A percentile compares a stretch with the other conserved stretches of the same genome.
Conservation (phyloP, 176 grass and related monocot genomes). For the Aegilops bicornis region DNA sequence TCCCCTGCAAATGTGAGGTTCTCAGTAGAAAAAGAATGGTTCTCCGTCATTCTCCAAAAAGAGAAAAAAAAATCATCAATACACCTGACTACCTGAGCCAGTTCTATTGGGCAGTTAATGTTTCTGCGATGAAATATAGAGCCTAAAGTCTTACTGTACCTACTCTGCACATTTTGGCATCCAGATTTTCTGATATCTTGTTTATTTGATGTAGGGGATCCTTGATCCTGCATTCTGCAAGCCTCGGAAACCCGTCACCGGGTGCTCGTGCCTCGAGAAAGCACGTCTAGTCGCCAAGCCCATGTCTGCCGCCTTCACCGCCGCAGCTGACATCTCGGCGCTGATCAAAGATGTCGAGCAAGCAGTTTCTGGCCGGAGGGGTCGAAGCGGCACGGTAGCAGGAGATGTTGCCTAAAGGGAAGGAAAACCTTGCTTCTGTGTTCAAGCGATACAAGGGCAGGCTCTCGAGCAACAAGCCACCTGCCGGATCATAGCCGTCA, state of each 20-base stretch:
- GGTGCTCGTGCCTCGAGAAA: constrained; percentile 18
- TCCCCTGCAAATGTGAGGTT: no score
- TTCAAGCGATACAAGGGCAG: constrained; percentile 60
- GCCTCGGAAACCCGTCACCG: constrained; percentile 12
- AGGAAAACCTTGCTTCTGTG: constrained; percentile 57
- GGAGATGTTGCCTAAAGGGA: constrained; percentile 62
- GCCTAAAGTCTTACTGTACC: no score
- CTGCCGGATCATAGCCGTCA: not conserved
- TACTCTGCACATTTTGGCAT: not conserved
- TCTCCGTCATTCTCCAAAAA: no score
- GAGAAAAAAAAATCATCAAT: no score
- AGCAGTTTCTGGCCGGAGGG: constrained; percentile 44
- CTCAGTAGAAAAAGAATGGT: no score
- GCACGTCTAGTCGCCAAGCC: not conserved
- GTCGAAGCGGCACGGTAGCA: constrained; percentile 59
- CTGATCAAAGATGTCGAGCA: constrained; percentile 63
- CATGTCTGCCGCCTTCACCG: constrained; percentile 37
- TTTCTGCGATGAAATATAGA: no score
- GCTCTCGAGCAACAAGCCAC: constrained; percentile 49
- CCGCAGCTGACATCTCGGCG: constrained; percentile 28
- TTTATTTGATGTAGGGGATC: constrained; percentile 41
- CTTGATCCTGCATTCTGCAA: constrained; percentile 52
- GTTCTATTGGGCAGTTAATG: no score
- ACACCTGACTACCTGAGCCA: no score
- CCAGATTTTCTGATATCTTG: constrained; percentile 11